Conservation (phyloP, 148 eudicot genomes). For the Oxyria digyna region DNA sequence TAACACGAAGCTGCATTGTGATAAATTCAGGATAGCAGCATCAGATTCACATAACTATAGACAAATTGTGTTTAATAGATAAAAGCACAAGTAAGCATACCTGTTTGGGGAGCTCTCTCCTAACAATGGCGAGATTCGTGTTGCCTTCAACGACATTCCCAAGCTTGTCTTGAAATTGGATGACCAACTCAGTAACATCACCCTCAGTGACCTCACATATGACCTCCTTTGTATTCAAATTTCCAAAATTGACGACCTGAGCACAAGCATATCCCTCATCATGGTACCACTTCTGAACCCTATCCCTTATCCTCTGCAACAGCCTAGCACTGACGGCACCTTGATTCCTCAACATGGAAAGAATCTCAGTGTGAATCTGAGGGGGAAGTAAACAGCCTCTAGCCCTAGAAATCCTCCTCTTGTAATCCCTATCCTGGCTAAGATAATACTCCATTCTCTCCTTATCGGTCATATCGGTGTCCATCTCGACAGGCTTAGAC, state of each 20-base stretch:
- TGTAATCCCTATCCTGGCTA: slow-evolving; percentile 64
- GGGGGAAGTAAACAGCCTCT: slow-evolving; percentile 68
- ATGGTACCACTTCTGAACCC: slow-evolving; percentile 89
- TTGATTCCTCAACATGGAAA: slow-evolving; percentile 45
- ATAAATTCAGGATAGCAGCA: not conserved
- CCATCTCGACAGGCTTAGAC: slow-evolving; percentile 70
- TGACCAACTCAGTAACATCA: slow-evolving; percentile 72
- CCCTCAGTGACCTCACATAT: slow-evolving; percentile 98
- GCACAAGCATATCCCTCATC: slow-evolving; percentile 92
- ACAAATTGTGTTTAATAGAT: not conserved
- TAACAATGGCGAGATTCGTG: slow-evolving; percentile 46
- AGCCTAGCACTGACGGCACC: slow-evolving; percentile 67
- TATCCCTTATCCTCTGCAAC: slow-evolving; percentile 74
- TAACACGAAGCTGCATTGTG: slow-evolving; percentile 61
- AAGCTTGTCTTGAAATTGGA: slow-evolving; percentile 96
- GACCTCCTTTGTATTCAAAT: slow-evolving; percentile 80
- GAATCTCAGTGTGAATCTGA: slow-evolving; percentile 42
- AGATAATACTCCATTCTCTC: slow-evolving; percentile 49
- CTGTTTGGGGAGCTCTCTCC: slow-evolving; percentile 75
- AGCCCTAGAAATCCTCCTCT: slow-evolving; percentile 54
- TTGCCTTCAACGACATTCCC: slow-evolving; percentile 94
- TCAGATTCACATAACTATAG: not conserved
- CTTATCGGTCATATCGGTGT: slow-evolving; percentile 71
- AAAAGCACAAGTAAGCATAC: slow-evolving; percentile 16
- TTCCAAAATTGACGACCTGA: slow-evolving; percentile 89